Percentiles rank a stretch among this genome's conserved stretches.
Conservation (phyloP, 805 yeast species). For the Pichia nanzhaoensis region DNA sequence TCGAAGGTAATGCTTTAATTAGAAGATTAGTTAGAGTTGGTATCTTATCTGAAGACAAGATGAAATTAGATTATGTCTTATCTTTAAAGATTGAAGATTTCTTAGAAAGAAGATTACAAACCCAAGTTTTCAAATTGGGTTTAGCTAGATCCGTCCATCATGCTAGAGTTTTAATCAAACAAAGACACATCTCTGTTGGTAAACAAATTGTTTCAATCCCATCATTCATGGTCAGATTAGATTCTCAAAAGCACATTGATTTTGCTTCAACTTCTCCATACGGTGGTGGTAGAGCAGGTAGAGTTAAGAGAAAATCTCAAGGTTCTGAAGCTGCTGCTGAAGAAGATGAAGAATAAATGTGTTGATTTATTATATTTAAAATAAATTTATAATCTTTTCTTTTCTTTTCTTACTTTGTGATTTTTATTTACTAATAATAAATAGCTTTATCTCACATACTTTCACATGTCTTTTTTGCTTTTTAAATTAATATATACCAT, state of each 20-base stretch:
- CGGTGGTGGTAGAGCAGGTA: constrained; percentile 99
- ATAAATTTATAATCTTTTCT: constrained; percentile 1
- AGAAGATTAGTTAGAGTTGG: constrained; percentile 99
- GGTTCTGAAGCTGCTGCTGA: constrained; percentile 66
- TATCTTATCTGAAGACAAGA: constrained; percentile 97
- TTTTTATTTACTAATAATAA: background rate
- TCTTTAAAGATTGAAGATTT: constrained; percentile 98
- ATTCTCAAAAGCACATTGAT: constrained; percentile 99
- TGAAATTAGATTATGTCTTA: constrained; percentile 99
- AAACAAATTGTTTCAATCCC: constrained; percentile 98
- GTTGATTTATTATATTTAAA: constrained; percentile 9
- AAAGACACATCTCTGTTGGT: constrained; percentile 99
- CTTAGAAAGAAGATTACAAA: constrained; percentile 99
- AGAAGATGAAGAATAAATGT: constrained; percentile 44
- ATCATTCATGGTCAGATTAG: constrained; percentile 99
- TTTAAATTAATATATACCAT: background rate
- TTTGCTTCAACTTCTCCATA: constrained; percentile 98
- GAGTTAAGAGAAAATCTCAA: constrained; percentile 95
- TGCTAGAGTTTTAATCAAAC: constrained; percentile 97
- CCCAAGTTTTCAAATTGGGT: constrained; percentile 99
- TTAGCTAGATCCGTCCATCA: constrained; percentile 99
- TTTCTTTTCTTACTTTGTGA: constrained; percentile 11
- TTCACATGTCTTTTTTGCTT: background rate
- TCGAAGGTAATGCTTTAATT: constrained; percentile 99
- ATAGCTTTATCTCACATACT: background rate